Evolutionary conservation across 2,329 filamentous ascomycete species (phyloP).

Genomic region (Rachicladosporium sp.): DNA sequence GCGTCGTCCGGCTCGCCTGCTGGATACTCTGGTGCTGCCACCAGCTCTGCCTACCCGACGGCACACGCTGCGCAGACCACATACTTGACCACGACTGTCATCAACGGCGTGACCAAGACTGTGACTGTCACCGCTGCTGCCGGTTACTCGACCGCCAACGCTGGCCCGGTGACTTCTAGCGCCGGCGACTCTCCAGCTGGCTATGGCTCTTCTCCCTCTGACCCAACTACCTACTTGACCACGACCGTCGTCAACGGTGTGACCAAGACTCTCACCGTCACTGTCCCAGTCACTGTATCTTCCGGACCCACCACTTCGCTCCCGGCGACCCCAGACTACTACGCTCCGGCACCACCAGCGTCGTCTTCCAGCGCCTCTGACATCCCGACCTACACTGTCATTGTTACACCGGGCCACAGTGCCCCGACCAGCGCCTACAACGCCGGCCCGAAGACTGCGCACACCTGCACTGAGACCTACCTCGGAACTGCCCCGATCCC

Average conservation of each 20-base stretch:
- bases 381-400: slow-evolving; percentile 4
- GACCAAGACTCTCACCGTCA: background rate
- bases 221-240: background rate
- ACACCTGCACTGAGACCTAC: slow-evolving; percentile 4
- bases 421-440: slow-evolving; percentile 1
- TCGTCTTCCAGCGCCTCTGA: slow-evolving; percentile 1
- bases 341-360: slow-evolving; percentile 2
- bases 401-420: slow-evolving; percentile 3
- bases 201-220: no score
- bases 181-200: no score
- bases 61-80: no score
- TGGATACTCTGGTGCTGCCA: slow-evolving; percentile 62
- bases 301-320: background rate
- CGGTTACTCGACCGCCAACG: background rate
- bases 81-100: no score
- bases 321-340: background rate
- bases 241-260: background rate
- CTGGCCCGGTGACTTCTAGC: no score
- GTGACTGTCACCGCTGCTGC: slow-evolving; percentile 4
- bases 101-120: background rate
- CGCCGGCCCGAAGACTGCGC: background rate
- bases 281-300: background rate
- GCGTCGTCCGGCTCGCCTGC: slow-evolving; percentile 51
- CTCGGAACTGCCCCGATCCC: slow-evolving; percentile 5
- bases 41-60: slow-evolving; percentile 46